Evolutionary conservation across 176 grass and related monocot genomes (phyloP).

Genomic region (Bothriochloa decipiens): DNA sequence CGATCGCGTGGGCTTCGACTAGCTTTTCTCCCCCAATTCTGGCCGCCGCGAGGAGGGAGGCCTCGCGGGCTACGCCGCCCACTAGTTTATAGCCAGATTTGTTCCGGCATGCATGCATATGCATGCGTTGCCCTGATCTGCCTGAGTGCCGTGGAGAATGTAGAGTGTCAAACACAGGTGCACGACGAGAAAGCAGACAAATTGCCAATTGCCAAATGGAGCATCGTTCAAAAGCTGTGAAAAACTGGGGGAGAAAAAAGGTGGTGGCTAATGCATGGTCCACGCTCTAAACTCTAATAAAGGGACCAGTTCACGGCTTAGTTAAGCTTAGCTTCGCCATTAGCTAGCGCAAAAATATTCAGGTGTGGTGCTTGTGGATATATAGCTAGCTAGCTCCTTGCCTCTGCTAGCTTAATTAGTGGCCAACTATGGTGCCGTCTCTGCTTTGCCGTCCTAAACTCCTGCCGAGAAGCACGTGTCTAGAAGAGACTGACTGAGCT

Average conservation of each 20-base stretch:
- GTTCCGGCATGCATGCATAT: background rate
- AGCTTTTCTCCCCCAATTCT: background rate
- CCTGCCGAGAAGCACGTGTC: slow-evolving; percentile 2
- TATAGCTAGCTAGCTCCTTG: background rate
- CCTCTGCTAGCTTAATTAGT: background rate
- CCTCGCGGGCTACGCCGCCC: slow-evolving; percentile 18
- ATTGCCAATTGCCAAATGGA: too few species aligned
- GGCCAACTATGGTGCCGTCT: background rate
- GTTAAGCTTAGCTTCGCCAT: slow-evolving; percentile 29
- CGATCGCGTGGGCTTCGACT: background rate
- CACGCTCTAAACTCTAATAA: background rate
- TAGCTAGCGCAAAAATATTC: background rate
- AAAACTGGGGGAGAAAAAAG: background rate
- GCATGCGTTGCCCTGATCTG: background rate
- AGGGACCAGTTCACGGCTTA: background rate
- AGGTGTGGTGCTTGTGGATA: background rate
- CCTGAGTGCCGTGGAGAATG: too few species aligned
- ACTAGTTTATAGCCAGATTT: slow-evolving; percentile 29
- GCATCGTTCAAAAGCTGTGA: slow-evolving; percentile 15
- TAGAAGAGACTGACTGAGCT: too few species aligned
- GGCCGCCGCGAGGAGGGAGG: background rate
- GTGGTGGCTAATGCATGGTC: background rate
- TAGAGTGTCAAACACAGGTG: background rate
- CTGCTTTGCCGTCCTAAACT: slow-evolving; percentile 13
- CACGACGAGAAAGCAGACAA: background rate